Percentiles rank a stretch among this genome's conserved stretches.
phyloP scores from a whole-genome alignment of 2,329 filamentous ascomycete species.

The Calonectria pseudoreteaudii region DNA sequence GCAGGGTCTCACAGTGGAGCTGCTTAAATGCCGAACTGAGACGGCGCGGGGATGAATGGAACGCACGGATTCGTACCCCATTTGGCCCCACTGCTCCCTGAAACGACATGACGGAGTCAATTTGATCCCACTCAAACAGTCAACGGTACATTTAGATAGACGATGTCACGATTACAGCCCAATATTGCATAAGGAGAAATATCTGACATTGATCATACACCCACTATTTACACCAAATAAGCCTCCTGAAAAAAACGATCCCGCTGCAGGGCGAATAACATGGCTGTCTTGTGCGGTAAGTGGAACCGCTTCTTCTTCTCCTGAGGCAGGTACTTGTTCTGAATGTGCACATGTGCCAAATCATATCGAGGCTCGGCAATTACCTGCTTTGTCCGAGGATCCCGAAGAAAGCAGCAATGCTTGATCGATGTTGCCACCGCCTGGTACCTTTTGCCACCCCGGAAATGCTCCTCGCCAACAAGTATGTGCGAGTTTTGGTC shows the following conservation, averaged over 20 bases:
- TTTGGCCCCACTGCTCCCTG: background rate
- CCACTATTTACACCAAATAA: conserved; percentile 31
- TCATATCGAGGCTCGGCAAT: conserved; percentile 41
- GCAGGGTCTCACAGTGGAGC: background rate
- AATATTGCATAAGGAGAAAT: too few relatives aligned
- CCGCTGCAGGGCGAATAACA: conserved; percentile 42
- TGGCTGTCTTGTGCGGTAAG: conserved; percentile 44
- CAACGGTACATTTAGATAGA: background rate
- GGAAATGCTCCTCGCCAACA: conserved; percentile 42
- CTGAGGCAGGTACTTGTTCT: conserved; percentile 39
- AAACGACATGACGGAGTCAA: background rate
- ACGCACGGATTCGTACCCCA: background rate
- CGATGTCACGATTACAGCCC: background rate
- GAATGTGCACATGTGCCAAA: conserved; percentile 38
- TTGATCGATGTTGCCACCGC: conserved; percentile 44
- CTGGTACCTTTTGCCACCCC: conserved; percentile 42
- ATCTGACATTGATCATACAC: background rate
- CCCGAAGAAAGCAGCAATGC: conserved; percentile 42
- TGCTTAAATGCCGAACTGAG: background rate
- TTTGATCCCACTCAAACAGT: background rate
- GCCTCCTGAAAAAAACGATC: conserved; percentile 45
- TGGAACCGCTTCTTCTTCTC: conserved; percentile 46
- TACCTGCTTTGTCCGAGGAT: conserved; percentile 42
- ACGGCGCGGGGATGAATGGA: background rate
- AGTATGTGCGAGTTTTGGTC: conserved; percentile 45